phyloP scores from a whole-genome alignment of 1,284 basidiomycete genomes.

The Tilletiaria anomala region DNA sequence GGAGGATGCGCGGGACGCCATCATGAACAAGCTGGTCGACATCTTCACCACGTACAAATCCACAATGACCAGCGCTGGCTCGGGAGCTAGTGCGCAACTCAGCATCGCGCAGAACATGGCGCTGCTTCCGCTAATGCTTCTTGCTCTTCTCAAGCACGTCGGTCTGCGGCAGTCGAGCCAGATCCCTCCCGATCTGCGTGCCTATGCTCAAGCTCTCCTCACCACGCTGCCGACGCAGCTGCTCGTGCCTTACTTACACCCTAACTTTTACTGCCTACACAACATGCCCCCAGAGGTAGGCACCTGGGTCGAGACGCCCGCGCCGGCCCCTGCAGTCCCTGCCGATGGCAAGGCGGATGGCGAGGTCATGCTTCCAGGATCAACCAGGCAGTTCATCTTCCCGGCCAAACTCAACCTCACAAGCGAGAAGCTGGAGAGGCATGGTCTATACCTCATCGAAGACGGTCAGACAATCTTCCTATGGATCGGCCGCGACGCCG shows the following conservation, averaged over 20 bases:
- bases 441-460: conserved; percentile 92
- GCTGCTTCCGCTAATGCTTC: conserved; percentile 74
- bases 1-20: conserved; percentile 81
- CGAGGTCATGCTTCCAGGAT: too few species aligned
- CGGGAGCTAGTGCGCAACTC: conserved; percentile 84
- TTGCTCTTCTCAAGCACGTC: conserved; percentile 87
- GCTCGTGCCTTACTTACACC: conserved; percentile 84
- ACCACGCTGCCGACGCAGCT: conserved; percentile 81
- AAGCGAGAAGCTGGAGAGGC: conserved; percentile 81
- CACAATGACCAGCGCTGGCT: conserved; percentile 84
- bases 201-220: conserved; percentile 83
- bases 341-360: background rate
- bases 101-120: conserved; percentile 83
- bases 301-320: conserved; percentile 4
- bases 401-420: conserved; percentile 79
- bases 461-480: conserved; percentile 96
- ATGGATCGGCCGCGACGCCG: conserved; percentile 91
- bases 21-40: conserved; percentile 79
- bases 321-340: background rate
- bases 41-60: conserved; percentile 84
- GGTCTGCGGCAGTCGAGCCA: conserved; percentile 87
- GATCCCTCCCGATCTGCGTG: conserved; percentile 87
- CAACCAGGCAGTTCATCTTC: conserved; percentile 48
- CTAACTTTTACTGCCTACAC: conserved; percentile 87
- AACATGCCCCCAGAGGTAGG: conserved; percentile 82